Evolutionary conservation across 2,329 filamentous ascomycete genomes (phyloP).

Genomic region (Dothideomycetes sp.): DNA sequence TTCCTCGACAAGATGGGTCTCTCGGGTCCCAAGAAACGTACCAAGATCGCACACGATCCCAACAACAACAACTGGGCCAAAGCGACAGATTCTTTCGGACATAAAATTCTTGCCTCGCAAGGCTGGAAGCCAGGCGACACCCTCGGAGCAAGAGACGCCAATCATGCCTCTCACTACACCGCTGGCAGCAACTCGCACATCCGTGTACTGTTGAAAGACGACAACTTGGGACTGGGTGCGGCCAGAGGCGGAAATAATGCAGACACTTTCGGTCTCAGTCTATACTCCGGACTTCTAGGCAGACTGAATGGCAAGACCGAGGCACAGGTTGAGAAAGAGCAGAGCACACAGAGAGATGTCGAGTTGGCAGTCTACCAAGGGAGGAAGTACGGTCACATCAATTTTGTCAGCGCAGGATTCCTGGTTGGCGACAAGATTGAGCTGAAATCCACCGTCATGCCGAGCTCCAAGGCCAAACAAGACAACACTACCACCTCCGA

Average conservation of each 20-base stretch:
- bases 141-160: constrained; percentile 67
- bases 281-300: constrained; percentile 77
- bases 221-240: constrained; percentile 82
- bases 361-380: constrained; percentile 67
- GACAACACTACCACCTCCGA: constrained; percentile 24
- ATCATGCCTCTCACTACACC: constrained; percentile 67
- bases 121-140: constrained; percentile 84
- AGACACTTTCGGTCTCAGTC: constrained; percentile 75
- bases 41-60: constrained; percentile 79
- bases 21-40: constrained; percentile 49
- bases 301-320: constrained; percentile 82
- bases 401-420: constrained; percentile 80
- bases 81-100: constrained; percentile 74
- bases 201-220: constrained; percentile 75
- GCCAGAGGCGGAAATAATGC: constrained; percentile 58
- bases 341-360: constrained; percentile 56
- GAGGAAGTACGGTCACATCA: constrained; percentile 67
- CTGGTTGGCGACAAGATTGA: constrained; percentile 51
- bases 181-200: constrained; percentile 78
- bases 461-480: constrained; percentile 24
- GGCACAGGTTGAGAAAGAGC: constrained; percentile 60
- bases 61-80: constrained; percentile 93
- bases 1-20: constrained; percentile 50
- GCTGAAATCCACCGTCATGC: constrained; percentile 24
- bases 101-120: constrained; percentile 77